Conservation (phyloP, 371 early-diverging fungal species). For the Zychaea mexicana region DNA sequence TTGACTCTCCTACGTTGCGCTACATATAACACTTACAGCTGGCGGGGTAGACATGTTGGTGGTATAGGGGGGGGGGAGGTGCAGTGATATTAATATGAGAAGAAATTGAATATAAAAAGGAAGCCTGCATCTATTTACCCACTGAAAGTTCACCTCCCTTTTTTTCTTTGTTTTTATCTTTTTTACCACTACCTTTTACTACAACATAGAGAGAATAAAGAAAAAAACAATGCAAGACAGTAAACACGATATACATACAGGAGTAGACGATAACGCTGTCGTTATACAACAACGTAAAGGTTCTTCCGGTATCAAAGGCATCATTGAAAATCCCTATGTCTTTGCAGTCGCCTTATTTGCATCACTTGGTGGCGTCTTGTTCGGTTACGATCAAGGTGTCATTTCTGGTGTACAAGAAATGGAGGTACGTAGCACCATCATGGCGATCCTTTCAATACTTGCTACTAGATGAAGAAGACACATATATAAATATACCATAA, state of each 20-base stretch:
- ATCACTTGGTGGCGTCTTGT: slow-evolving; percentile 46
- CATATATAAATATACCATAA: too few species aligned
- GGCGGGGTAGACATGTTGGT: too few species aligned
- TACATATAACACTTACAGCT: too few species aligned
- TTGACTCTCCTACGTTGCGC: too few species aligned
- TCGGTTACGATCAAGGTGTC: slow-evolving; percentile 54
- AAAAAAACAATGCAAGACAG: background rate
- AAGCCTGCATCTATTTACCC: background rate
- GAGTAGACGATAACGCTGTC: background rate
- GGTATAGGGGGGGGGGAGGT: too few species aligned
- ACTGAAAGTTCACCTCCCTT: background rate
- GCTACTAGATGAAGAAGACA: too few species aligned
- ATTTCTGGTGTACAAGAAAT: slow-evolving; percentile 50
- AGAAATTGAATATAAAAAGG: background rate
- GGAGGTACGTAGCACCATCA: slow-evolving; percentile 18
- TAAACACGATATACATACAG: slow-evolving; percentile 1
- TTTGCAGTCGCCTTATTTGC: slow-evolving; percentile 46
- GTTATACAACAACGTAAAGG: slow-evolving; percentile 12
- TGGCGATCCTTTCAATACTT: too few species aligned
- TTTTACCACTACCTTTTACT: background rate
- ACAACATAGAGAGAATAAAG: too few species aligned
- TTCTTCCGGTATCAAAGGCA: slow-evolving; percentile 26
- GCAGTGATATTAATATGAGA: too few species aligned
- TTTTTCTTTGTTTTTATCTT: background rate
- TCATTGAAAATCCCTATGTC: slow-evolving; percentile 44